Evolutionary conservation across 495 filamentous ascomycete genomes (phyloP).

Genomic region (Aspergillus bridgeri): DNA sequence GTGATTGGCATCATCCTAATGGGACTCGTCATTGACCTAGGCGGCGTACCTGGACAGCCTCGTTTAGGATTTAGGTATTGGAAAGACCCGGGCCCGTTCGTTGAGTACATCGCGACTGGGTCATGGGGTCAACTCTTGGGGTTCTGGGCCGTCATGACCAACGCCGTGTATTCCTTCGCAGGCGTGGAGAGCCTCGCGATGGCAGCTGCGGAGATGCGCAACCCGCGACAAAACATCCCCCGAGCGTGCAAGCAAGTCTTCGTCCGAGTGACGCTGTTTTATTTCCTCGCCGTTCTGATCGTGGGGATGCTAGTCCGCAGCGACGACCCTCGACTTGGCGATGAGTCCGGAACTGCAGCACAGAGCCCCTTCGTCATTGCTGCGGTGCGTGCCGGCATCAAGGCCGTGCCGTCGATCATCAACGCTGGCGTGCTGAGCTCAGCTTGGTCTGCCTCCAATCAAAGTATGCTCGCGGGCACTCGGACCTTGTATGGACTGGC

Average conservation of each 20-base stretch:
- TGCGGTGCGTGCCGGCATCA: conserved; percentile 36
- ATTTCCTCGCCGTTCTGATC: conserved; percentile 41
- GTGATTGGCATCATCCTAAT: conserved; percentile 52
- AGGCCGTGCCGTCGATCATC: conserved; percentile 48
- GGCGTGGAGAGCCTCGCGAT: conserved; percentile 53
- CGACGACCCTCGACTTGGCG: conserved; percentile 44
- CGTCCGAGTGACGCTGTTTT: conserved; percentile 41
- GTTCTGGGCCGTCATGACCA: conserved; percentile 58
- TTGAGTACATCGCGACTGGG: conserved; percentile 42
- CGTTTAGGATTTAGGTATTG: conserved; percentile 47
- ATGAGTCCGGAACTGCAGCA: conserved; percentile 32
- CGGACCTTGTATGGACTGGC: conserved; percentile 46
- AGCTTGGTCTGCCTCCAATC: conserved; percentile 49
- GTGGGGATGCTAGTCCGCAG: conserved; percentile 50
- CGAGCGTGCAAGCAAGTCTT: conserved; percentile 45
- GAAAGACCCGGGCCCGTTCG: conserved; percentile 46
- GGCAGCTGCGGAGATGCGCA: conserved; percentile 47
- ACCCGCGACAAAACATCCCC: conserved; percentile 44
- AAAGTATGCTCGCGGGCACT: conserved; percentile 46
- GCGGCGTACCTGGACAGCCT: conserved; percentile 32
- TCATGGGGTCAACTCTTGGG: conserved; percentile 49
- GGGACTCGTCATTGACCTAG: conserved; percentile 42
- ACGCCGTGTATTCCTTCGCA: conserved; percentile 57
- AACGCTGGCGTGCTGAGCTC: conserved; percentile 48
- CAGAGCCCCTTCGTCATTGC: conserved; percentile 57